Evolutionary conservation across 495 filamentous ascomycete genomes (phyloP).

Genomic region (Letharia columbiana): DNA sequence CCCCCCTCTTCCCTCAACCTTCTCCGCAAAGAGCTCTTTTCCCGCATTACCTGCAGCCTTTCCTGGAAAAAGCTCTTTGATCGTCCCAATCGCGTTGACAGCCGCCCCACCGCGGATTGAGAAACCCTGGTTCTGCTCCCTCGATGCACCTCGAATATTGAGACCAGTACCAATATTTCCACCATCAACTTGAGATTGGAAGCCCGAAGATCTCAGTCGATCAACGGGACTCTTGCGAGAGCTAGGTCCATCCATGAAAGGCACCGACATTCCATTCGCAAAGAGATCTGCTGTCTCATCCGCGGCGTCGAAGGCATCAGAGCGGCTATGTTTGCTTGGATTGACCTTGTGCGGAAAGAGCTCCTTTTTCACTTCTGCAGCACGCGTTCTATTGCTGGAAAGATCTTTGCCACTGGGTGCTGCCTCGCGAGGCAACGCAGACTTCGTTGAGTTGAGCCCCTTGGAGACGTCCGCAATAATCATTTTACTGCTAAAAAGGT

Average conservation of each 20-base stretch:
- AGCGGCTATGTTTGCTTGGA: slow-evolving; percentile 52
- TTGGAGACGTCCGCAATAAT: slow-evolving; percentile 16
- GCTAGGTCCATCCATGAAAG: slow-evolving; percentile 41
- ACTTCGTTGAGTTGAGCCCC: slow-evolving; percentile 38
- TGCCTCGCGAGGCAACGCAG: neutral
- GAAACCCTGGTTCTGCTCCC: slow-evolving; percentile 47
- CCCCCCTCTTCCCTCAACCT: slow-evolving; percentile 42
- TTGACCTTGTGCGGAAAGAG: slow-evolving; percentile 56
- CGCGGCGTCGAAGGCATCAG: slow-evolving; percentile 55
- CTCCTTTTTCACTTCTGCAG: slow-evolving; percentile 50
- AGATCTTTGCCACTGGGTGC: neutral
- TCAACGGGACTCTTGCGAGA: slow-evolving; percentile 32
- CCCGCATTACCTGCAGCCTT: slow-evolving; percentile 54
- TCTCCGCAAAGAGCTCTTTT: slow-evolving; percentile 62
- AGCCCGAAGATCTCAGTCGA: slow-evolving; percentile 30
- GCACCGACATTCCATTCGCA: slow-evolving; percentile 43
- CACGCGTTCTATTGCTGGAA: slow-evolving; percentile 38
- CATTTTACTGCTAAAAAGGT: slow-evolving; percentile 3
- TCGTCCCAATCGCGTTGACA: slow-evolving; percentile 25
- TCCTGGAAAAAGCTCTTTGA: slow-evolving; percentile 61
- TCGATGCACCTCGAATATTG: slow-evolving; percentile 55
- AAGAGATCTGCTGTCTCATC: slow-evolving; percentile 55
- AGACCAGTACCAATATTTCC: slow-evolving; percentile 31
- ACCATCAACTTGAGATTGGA: slow-evolving; percentile 13
- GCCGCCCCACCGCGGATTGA: slow-evolving; percentile 55